phyloP scores from a whole-genome alignment of 164 flowering plant genomes.

The Kalanchoe fedtschenkoi region DNA sequence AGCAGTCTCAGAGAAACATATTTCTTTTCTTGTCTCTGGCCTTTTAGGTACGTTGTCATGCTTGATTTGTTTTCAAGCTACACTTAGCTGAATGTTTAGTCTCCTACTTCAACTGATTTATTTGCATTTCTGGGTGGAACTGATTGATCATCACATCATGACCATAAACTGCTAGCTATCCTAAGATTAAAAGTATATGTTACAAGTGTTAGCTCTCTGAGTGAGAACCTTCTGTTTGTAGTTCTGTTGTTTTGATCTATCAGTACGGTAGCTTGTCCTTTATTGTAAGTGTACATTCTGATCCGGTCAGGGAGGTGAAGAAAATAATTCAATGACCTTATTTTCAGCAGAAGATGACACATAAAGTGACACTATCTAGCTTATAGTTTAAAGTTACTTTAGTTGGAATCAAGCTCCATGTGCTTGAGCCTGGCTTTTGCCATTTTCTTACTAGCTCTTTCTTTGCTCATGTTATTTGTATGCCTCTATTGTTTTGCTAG shows the following conservation, averaged over 20 bases:
- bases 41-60: not conserved
- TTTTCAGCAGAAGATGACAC: not conserved
- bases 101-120: not conserved
- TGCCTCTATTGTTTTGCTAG: not conserved
- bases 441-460: not conserved
- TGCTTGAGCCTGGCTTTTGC: slow-evolving; percentile 1
- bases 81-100: no score
- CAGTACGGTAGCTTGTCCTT: not conserved
- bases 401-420: slow-evolving; percentile 1
- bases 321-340: slow-evolving; percentile 1
- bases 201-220: not conserved
- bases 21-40: no score
- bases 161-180: not conserved
- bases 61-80: no score
- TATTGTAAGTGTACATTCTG: not conserved
- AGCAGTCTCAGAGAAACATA: no score
- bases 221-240: not conserved
- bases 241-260: not conserved
- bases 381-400: slow-evolving; percentile 3
- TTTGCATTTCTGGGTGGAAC: not conserved
- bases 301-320: not conserved
- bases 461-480: not conserved
- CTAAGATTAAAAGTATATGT: not conserved
- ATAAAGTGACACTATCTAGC: not conserved
- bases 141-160: not conserved